phyloP scores from a whole-genome alignment of 495 filamentous ascomycete species.

The Neurospora pannonica region DNA sequence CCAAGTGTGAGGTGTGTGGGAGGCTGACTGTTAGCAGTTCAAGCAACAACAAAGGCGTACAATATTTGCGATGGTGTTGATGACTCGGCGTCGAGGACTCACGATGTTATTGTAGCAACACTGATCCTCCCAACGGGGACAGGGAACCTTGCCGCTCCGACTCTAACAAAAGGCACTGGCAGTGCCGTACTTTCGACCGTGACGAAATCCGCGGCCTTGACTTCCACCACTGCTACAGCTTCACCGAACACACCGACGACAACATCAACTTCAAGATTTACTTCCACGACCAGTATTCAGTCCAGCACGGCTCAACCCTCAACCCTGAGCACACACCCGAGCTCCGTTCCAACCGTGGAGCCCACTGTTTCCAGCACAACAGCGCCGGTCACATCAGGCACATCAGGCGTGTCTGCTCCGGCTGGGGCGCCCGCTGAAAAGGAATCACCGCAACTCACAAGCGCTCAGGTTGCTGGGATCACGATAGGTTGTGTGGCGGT shows the following conservation, averaged over 20 bases:
- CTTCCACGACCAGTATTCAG: not conserved
- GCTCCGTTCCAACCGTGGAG: not conserved
- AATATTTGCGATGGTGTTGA: slow-evolving; percentile 48
- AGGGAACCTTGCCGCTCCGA: slow-evolving; percentile 16
- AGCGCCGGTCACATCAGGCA: not conserved
- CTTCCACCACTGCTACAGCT: slow-evolving; percentile 6
- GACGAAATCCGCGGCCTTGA: slow-evolving; percentile 6
- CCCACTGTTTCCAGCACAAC: not conserved
- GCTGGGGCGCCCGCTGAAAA: slow-evolving; percentile 2
- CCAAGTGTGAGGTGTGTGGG: not conserved
- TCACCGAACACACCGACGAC: slow-evolving; percentile 5
- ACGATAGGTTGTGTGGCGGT: slow-evolving; percentile 33
- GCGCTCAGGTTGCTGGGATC: slow-evolving; percentile 38
- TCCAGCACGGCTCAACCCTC: not conserved
- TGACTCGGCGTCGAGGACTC: slow-evolving; percentile 47
- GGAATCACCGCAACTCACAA: slow-evolving; percentile 15
- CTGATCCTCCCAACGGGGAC: slow-evolving; percentile 30
- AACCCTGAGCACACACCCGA: not conserved
- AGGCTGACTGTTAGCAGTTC: slow-evolving; percentile 21
- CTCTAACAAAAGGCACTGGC: slow-evolving; percentile 8
- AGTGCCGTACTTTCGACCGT: slow-evolving; percentile 1
- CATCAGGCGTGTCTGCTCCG: slow-evolving; percentile 1
- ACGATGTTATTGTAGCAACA: slow-evolving; percentile 51
- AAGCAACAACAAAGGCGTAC: slow-evolving; percentile 35
- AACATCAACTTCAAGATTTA: slow-evolving; percentile 6